These are phyloP conservation scores for Teunomyces lycoperdinae DNA, from an alignment of 805 yeast species.

Conservation along the genomic window DNA sequence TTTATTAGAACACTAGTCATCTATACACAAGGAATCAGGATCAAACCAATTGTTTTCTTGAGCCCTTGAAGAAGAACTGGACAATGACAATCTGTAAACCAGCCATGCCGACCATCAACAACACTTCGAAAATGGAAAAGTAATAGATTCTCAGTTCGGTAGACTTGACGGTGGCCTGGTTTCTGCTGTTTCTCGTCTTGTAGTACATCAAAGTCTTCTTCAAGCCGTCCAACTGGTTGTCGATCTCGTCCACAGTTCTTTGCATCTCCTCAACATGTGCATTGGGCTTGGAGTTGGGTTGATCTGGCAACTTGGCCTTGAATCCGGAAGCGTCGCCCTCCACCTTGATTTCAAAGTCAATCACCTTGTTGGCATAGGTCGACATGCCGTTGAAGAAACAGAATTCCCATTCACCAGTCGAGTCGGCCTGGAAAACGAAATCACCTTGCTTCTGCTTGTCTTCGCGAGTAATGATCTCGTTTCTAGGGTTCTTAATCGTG, in stretches of 20 bases:
- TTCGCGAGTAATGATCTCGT: slow-evolving; percentile 50
- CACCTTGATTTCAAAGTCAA: slow-evolving; percentile 74
- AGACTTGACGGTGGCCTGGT: slow-evolving; percentile 81
- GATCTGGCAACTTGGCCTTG: slow-evolving; percentile 60
- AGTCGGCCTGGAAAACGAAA: slow-evolving; percentile 63
- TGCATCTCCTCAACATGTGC: slow-evolving; percentile 55
- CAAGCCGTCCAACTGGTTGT: slow-evolving; percentile 54
- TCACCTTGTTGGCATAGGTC: slow-evolving; percentile 75
- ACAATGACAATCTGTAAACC: slow-evolving; percentile 64
- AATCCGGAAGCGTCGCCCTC: slow-evolving; percentile 42
- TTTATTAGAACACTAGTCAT: too few species aligned
- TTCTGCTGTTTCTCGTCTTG: slow-evolving; percentile 86
- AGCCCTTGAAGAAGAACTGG: slow-evolving; percentile 67
- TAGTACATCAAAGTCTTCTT: slow-evolving; percentile 70
- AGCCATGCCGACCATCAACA: slow-evolving; percentile 74
- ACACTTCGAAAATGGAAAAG: slow-evolving; percentile 68
- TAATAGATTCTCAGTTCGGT: slow-evolving; percentile 78
- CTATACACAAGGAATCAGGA: too few species aligned
- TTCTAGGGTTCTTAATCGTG: slow-evolving; percentile 55
- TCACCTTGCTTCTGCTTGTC: slow-evolving; percentile 76
- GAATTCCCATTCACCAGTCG: slow-evolving; percentile 78
- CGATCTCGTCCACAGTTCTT: slow-evolving; percentile 55
- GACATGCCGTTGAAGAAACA: slow-evolving; percentile 84
- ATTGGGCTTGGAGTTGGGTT: slow-evolving; percentile 45
- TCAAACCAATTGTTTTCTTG: slow-evolving; percentile 62